These are phyloP conservation scores for Boehmeria nivea DNA, from an alignment of 306 rosid genomes.

Conservation along the genomic window DNA sequence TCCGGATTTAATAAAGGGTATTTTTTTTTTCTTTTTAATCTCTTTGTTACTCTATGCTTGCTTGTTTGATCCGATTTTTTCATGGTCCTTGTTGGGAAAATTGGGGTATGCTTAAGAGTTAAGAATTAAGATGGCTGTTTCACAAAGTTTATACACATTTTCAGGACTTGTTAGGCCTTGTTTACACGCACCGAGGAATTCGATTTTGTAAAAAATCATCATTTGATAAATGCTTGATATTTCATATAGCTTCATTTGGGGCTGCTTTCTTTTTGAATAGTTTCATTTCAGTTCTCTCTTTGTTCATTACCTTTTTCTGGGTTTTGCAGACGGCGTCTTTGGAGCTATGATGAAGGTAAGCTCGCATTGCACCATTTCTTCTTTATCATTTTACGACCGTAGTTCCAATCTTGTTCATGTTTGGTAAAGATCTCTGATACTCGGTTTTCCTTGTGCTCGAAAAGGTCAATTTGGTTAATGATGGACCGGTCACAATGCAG, in stretches of 20 bases:
- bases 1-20: constrained; percentile 66
- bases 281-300: not conserved
- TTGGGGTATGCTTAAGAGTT: too few species aligned
- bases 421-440: constrained; percentile 8
- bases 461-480: constrained; percentile 81
- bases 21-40: constrained; percentile 3
- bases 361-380: constrained; percentile 5
- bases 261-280: too few species aligned
- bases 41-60: not conserved
- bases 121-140: too few species aligned
- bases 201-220: too few species aligned
- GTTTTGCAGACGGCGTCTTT: constrained; percentile 73
- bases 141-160: too few species aligned
- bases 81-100: too few species aligned
- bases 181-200: too few species aligned
- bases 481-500: constrained; percentile 97
- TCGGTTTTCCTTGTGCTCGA: constrained; percentile 2
- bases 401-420: not conserved
- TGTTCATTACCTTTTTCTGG: not conserved
- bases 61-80: not conserved
- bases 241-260: too few species aligned
- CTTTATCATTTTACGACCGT: not conserved
- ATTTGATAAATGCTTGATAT: too few species aligned
- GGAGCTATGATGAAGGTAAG: constrained; percentile 95
- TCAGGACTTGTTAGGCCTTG: too few species aligned